These are phyloP conservation scores for Aspergillus persii DNA, from an alignment of 2,329 filamentous ascomycete species.

Conservation along the genomic window DNA sequence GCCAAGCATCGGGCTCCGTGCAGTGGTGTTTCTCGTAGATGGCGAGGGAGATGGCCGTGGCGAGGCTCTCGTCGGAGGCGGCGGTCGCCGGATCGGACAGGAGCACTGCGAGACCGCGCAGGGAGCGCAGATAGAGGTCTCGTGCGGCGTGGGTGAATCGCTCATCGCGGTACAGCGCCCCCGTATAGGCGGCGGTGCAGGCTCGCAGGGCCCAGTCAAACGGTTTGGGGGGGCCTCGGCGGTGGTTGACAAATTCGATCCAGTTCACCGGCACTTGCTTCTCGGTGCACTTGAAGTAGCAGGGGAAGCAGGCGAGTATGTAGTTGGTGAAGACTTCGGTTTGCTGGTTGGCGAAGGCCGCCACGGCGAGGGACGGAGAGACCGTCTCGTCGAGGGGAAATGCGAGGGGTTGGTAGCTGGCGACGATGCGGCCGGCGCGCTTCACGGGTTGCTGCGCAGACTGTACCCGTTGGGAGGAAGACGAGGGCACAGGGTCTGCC, in stretches of 20 bases:
- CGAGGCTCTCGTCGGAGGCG: slow-evolving; percentile 33
- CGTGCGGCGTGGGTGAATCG: slow-evolving; percentile 26
- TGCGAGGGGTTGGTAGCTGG: slow-evolving; percentile 5
- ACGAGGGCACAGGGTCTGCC: not conserved
- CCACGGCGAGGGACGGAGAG: slow-evolving; percentile 28
- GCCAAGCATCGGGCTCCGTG: slow-evolving; percentile 36
- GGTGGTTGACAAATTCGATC: slow-evolving; percentile 26
- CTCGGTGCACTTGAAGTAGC: slow-evolving; percentile 30
- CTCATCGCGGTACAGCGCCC: slow-evolving; percentile 18
- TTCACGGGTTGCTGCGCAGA: not conserved
- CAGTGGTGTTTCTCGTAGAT: slow-evolving; percentile 39
- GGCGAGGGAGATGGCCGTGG: slow-evolving; percentile 34
- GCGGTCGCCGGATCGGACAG: slow-evolving; percentile 27
- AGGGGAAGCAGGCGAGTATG: slow-evolving; percentile 25
- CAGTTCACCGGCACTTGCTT: slow-evolving; percentile 27
- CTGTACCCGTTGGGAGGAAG: not conserved
- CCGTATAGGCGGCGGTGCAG: slow-evolving; percentile 18
- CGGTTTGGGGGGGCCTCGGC: slow-evolving; percentile 10
- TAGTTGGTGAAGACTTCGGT: slow-evolving; percentile 29
- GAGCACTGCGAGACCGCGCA: slow-evolving; percentile 27
- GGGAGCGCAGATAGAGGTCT: slow-evolving; percentile 27
- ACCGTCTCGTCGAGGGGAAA: slow-evolving; percentile 23
- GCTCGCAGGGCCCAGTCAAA: slow-evolving; percentile 26
- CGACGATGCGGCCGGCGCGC: not conserved
- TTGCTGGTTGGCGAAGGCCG: slow-evolving; percentile 24